phyloP scores from a whole-genome alignment of 2,329 filamentous ascomycete genomes.

The Trichoderma hamatum region DNA sequence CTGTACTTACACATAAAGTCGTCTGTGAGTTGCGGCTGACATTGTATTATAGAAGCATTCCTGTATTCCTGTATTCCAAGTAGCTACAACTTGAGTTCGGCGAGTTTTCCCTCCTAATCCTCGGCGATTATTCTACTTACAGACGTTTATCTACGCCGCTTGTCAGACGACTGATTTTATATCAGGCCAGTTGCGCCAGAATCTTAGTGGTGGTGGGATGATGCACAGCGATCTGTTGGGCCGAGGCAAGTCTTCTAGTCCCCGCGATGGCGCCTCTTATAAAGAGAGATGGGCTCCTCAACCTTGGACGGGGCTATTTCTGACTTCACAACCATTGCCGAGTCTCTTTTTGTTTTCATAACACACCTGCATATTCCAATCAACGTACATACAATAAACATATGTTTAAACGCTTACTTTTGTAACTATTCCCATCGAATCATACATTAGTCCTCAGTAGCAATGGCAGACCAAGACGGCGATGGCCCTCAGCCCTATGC shows the following conservation, averaged over 20 bases:
- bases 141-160: not conserved
- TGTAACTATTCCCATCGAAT: not conserved
- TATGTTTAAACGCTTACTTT: not conserved
- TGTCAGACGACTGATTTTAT: not conserved
- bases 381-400: not conserved
- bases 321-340: not conserved
- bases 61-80: not conserved
- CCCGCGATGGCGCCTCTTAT: not conserved
- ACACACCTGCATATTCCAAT: not conserved
- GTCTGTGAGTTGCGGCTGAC: not conserved
- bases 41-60: not conserved
- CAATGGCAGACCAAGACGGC: constrained; percentile 29
- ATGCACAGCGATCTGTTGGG: not conserved
- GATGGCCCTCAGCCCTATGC: constrained; percentile 40
- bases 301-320: not conserved
- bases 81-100: not conserved
- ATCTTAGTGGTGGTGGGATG: not conserved
- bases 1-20: too few relatives aligned
- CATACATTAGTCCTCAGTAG: not conserved
- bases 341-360: not conserved
- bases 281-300: not conserved
- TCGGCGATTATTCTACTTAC: not conserved
- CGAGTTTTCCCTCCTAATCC: not conserved
- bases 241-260: constrained; percentile 10
- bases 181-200: not conserved